Conservation (phyloP, 768 basidiomycete species). For the Piloderma croceum region DNA sequence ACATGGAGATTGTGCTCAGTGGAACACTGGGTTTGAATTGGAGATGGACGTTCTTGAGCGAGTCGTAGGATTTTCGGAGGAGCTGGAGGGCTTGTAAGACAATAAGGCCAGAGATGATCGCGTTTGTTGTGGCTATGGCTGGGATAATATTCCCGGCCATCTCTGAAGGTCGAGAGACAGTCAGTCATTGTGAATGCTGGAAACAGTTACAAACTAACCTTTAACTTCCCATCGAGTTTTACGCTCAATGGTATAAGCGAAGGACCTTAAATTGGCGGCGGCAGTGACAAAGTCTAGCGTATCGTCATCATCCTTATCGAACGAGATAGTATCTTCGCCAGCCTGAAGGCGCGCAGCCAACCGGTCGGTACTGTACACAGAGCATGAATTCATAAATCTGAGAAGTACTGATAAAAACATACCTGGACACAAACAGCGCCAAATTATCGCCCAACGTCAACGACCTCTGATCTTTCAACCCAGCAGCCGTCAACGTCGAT, state of each 20-base stretch:
- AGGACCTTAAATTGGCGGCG: slow-evolving; percentile 86
- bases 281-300: slow-evolving; percentile 96
- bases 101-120: slow-evolving; percentile 91
- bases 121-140: slow-evolving; percentile 98
- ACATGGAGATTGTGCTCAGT: slow-evolving; percentile 61
- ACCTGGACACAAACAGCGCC: slow-evolving; percentile 83
- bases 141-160: slow-evolving; percentile 99
- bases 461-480: slow-evolving; percentile 78
- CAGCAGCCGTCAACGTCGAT: slow-evolving; percentile 22
- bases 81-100: slow-evolving; percentile 89
- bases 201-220: slow-evolving; percentile 44
- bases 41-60: slow-evolving; percentile 69
- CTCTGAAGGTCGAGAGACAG: slow-evolving; percentile 42
- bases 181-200: not conserved
- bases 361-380: slow-evolving; percentile 62
- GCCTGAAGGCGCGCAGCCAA: slow-evolving; percentile 62
- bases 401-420: slow-evolving; percentile 7
- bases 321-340: slow-evolving; percentile 70
- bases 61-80: slow-evolving; percentile 56
- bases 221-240: slow-evolving; percentile 98
- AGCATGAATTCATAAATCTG: not conserved
- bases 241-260: slow-evolving; percentile 80
- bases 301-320: slow-evolving; percentile 98
- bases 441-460: slow-evolving; percentile 78
- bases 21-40: slow-evolving; percentile 78